Conservation (phyloP, 805 yeast genomes). For the Ogataea ramenticola region DNA sequence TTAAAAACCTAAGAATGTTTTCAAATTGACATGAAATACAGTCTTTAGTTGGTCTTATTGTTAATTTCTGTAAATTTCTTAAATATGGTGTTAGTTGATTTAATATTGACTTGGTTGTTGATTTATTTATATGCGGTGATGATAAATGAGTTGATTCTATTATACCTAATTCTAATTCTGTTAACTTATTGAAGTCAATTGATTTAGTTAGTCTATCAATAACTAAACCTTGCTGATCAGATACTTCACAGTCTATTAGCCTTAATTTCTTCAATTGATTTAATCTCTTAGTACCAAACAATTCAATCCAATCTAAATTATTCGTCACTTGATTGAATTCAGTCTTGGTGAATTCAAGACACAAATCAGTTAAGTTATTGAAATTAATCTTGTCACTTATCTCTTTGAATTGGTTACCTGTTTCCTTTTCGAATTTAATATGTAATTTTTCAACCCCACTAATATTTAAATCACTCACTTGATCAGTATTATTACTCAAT, state of each 20-base stretch:
- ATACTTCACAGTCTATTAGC: conserved; percentile 18
- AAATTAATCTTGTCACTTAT: too few species aligned
- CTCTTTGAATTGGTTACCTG: conserved; percentile 10
- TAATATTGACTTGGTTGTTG: conserved; percentile 8
- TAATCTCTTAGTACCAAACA: conserved; percentile 9
- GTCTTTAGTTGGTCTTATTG: conserved; percentile 19
- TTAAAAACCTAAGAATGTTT: not conserved
- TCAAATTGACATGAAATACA: conserved; percentile 18
- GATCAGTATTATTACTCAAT: not conserved
- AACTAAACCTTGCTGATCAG: conserved; percentile 8
- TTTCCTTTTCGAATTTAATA: conserved; percentile 14
- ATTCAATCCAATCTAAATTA: conserved; percentile 22
- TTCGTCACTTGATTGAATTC: conserved; percentile 18
- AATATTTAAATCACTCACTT: too few species aligned
- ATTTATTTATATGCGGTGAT: not conserved
- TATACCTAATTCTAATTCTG: conserved; percentile 11
- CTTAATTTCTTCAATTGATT: conserved; percentile 12
- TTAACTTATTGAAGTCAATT: conserved; percentile 7
- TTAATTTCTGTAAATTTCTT: conserved; percentile 9
- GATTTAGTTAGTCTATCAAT: conserved; percentile 2
- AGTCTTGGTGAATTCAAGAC: conserved; percentile 10
- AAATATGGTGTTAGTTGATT: conserved; percentile 14
- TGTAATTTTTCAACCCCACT: conserved; percentile 9
- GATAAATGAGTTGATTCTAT: conserved; percentile 18
- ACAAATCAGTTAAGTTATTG: not conserved